Evolutionary conservation across 441 rosid genomes (phyloP), one percentile per base, ranked within the genome.

Genomic region (Codiaeum variegatum): DNA sequence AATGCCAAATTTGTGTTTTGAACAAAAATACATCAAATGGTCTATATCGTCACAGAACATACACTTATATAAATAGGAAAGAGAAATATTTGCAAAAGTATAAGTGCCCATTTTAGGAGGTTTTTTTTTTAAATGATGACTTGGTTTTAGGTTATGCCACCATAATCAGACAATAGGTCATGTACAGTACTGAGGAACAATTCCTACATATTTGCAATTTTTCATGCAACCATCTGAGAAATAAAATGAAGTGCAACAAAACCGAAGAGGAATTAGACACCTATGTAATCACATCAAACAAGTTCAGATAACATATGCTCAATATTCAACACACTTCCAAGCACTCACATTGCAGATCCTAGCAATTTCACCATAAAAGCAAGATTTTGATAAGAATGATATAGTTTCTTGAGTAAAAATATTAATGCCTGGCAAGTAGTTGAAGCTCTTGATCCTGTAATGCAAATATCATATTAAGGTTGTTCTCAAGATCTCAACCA

Each of bases 1-100:
- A 75, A 71, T 32, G 51, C 29, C 58, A 60, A 73, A 54, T 7
- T 66, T 47, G 63, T 26, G 49, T 59, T 44, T 71, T 59, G 18
- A 70, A 38, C 71, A 68, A 23, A 67, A 71, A 40, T 21, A 55
- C 65, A 28, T 15, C 29, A 38, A 61, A 46, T 11, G 24, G 26
- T 23, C 63, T 31, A 62, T 18, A 34, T 44, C 54, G 13, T 23
- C 28, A 34, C 36, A 26, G 34, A 23, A 60, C 68, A 62, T 54
- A 56, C 19, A 64, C 52, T 23, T 36, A 18, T 6, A 38, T 12
- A 52, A 62, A 73, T 29, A 23, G 9, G 52, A 58, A 72, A 52
- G 23, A 29, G 4, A n/a, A n/a, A n/a, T n/a, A n/a, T n/a, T n/a
- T 26, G 26, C 47, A 73, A 59, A 70, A 64, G 51, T 29, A 9